Evolutionary conservation across 148 eudicot genomes (phyloP), one percentile per base, ranked within the genome.

Genomic region (Diospyros lotus): DNA sequence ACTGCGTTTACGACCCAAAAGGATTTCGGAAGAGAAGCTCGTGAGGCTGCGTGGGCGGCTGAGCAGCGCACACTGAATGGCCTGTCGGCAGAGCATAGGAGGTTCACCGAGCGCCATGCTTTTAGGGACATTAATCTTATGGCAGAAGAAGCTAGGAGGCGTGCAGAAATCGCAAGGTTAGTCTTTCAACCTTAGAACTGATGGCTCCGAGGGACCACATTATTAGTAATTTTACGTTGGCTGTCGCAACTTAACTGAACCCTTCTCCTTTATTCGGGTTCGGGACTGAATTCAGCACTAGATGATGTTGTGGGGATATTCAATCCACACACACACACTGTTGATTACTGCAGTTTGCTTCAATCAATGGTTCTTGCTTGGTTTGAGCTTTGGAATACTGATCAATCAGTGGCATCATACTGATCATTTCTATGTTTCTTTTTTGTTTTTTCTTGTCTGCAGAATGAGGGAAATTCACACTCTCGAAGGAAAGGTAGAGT

Each of bases 91-190:
- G 87, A 85, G 41, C 74, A 58, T 67, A 81, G 64, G 67, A 48
- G 79, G 77, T 83, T 80, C 58, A 51, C 68, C 9, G 84, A 80
- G 17, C 73, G 78, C 28, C 56, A 6, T 53, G 79, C 82, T 50
- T 87, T 85, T 42, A 75, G 85, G n/a, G 89, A 84, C 18, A 81
- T 85, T 68, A 83, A 76, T 78, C 66, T 76, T 28, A 89, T 89
- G 90, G 93, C 93, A 38, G 93, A 89, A 69, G 90, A 89, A 77
- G 87, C 93, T 80, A 89, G 72, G 70, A 79, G 76, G 28, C 78
- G 90, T 17, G 93, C 93, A 45, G 93, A 87, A 58, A 82, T 89
- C 45, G 86, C 87, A 74, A 89, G 93, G 92, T 89, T 42, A 68
- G 79, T 48, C 54, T 9, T 68, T n/a, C 9, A 0, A 9, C 28